Evolutionary conservation across 1,284 basidiomycete genomes (phyloP), one percentile per base, ranked within the genome.

Genomic region (Irpex sp.): DNA sequence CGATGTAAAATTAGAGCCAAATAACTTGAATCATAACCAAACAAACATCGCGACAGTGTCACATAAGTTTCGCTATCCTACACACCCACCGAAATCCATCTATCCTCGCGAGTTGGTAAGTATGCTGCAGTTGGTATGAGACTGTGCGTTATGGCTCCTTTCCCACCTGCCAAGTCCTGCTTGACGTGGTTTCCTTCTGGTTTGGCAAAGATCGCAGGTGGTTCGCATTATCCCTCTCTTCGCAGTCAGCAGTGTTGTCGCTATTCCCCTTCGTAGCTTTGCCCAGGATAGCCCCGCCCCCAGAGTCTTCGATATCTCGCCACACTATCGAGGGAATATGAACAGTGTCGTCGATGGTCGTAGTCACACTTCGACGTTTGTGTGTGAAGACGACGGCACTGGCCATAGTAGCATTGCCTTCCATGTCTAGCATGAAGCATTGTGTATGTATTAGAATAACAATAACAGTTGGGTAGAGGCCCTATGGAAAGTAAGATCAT

Each of bases 391-490:
- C 13, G 36, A 58, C 21, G 15, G n/a, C 26, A 15, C 36, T 17
- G 48, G 9, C 31, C 40, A 21, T 38, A 11, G 34, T 51, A 5
- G 15, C 51, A 26, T 19, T 47, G 36, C 54, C 54, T 13, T 56
- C 21, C 19, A 59, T 49, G 31, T 58, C 60, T 49, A 67, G 65
- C 44, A 65, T 44, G 44, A 63, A 66, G 36, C 61, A 57, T 57
- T 67, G 61, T n/a, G 63, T 64, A 62, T 66, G 54, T 11, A 67
- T 64, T 36, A 67, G 63, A n/a, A 69, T 57, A 47, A 69, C 64
- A 38, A 69, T 51, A 19, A 69, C 36, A n/a, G 62, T 64, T 1
- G 68, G 68, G 44, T 69, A 69, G 17, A 66, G 62, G 8, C 68
- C 68, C 68, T 69, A 40, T 37, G 44, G n/a, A 11, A 34, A 34